Conservation (phyloP, 768 basidiomycete species). For the Lactifluus echinatus region DNA sequence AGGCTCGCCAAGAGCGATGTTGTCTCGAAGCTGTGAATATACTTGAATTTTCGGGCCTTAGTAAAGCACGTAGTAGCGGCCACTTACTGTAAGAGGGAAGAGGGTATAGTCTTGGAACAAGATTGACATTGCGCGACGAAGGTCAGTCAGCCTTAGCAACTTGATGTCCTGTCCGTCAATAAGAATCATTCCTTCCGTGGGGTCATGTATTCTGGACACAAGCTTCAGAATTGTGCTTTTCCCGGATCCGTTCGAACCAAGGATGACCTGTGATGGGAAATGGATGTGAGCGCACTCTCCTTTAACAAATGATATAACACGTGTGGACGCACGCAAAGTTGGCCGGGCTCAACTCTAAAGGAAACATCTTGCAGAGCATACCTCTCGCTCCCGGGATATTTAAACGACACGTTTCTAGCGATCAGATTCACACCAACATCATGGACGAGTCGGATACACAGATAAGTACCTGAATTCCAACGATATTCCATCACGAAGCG, state of each 20-base stretch:
- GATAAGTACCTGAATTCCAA: constrained; percentile 51
- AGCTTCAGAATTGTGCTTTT: constrained; percentile 78
- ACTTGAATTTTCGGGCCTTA: background rate
- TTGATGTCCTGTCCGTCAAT: constrained; percentile 58
- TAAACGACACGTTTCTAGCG: constrained; percentile 61
- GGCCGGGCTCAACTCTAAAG: constrained; percentile 61
- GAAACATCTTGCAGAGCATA: constrained; percentile 57
- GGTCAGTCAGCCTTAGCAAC: constrained; percentile 48
- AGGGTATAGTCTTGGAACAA: constrained; percentile 78
- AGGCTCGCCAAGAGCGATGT: constrained; percentile 69
- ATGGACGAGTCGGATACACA: background rate
- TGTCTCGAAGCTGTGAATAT: constrained; percentile 54
- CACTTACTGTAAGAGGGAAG: constrained; percentile 64
- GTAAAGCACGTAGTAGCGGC: background rate
- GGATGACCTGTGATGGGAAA: constrained; percentile 45
- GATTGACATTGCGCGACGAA: constrained; percentile 55
- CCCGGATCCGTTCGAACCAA: constrained; percentile 68
- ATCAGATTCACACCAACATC: background rate
- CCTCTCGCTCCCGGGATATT: constrained; percentile 45
- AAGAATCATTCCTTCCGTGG: constrained; percentile 55
- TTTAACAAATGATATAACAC: background rate
- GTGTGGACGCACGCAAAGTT: constrained; percentile 53
- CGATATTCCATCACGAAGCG: constrained; percentile 29
- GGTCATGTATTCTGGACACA: constrained; percentile 63
- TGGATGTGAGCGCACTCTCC: background rate